These are phyloP conservation scores for Hypoxylon sp. DNA, from an alignment of 2,329 filamentous ascomycete genomes.

Conservation along the genomic window DNA sequence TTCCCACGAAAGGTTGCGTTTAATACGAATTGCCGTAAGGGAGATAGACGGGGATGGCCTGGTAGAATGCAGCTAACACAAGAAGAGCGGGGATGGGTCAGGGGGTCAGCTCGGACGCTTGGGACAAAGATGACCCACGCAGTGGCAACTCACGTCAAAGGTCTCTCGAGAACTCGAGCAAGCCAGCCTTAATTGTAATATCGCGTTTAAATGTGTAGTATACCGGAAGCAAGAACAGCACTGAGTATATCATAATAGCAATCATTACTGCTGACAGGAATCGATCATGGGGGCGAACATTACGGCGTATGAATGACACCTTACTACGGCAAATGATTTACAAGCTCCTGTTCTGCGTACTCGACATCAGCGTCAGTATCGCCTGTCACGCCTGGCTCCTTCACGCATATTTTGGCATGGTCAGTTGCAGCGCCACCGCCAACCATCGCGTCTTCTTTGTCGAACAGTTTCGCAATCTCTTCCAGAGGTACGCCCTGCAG, in stretches of 20 bases:
- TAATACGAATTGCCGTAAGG: neutral
- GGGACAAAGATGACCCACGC: slow-evolving; percentile 1
- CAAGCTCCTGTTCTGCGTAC: neutral
- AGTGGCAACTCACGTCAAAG: slow-evolving; percentile 3
- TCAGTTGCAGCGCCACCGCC: neutral
- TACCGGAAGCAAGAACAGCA: neutral
- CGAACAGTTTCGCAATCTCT: slow-evolving; percentile 18
- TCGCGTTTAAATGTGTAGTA: neutral
- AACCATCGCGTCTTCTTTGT: slow-evolving; percentile 8
- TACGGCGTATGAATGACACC: neutral
- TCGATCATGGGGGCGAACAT: neutral
- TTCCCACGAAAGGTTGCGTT: neutral
- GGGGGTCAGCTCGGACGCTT: neutral
- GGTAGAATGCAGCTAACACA: neutral
- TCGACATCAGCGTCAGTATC: neutral
- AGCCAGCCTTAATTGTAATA: neutral
- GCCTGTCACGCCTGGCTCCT: slow-evolving; percentile 1
- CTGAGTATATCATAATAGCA: slow-evolving; percentile 1
- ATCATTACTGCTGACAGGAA: neutral
- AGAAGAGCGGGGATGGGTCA: neutral
- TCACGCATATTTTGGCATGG: neutral
- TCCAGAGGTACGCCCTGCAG: slow-evolving; percentile 13
- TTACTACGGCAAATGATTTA: slow-evolving; percentile 2
- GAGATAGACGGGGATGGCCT: neutral
- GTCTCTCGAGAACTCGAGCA: neutral